Evolutionary conservation across 805 yeast species (phyloP).

Genomic region (Ogataea minuta): DNA sequence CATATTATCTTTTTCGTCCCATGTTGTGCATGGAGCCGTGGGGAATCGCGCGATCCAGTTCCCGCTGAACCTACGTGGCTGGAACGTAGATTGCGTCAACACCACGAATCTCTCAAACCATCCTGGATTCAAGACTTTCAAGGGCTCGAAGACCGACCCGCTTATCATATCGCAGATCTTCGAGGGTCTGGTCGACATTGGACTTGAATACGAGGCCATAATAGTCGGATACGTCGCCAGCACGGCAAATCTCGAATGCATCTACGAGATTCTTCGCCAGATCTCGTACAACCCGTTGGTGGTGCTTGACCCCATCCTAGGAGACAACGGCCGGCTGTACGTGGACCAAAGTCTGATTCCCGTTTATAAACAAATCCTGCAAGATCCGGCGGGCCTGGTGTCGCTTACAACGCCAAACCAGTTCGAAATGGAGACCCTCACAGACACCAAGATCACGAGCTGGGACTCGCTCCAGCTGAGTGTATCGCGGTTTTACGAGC

Average conservation of each 20-base stretch:
- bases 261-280: conserved; percentile 35
- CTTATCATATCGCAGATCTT: conserved; percentile 48
- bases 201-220: conserved; percentile 57
- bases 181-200: conserved; percentile 52
- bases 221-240: conserved; percentile 80
- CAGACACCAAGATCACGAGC: conserved; percentile 42
- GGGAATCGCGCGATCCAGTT: conserved; percentile 91
- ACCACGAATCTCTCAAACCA: conserved; percentile 90
- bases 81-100: conserved; percentile 91
- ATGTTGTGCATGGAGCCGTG: conserved; percentile 93
- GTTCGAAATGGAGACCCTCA: conserved; percentile 64
- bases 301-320: conserved; percentile 88
- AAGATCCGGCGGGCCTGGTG: conserved; percentile 36
- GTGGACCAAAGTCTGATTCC: conserved; percentile 60
- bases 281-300: conserved; percentile 40
- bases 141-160: conserved; percentile 53
- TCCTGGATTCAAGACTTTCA: conserved; percentile 77
- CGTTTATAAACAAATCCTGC: conserved; percentile 47
- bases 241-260: conserved; percentile 49
- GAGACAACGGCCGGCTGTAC: conserved; percentile 83
- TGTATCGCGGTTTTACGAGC: conserved; percentile 39
- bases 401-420: conserved; percentile 69
- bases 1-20: conserved; percentile 71
- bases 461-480: conserved; percentile 39
- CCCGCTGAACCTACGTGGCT: conserved; percentile 80